Conservation (phyloP, 495 filamentous ascomycete genomes). For the Penicillium coprophilum region DNA sequence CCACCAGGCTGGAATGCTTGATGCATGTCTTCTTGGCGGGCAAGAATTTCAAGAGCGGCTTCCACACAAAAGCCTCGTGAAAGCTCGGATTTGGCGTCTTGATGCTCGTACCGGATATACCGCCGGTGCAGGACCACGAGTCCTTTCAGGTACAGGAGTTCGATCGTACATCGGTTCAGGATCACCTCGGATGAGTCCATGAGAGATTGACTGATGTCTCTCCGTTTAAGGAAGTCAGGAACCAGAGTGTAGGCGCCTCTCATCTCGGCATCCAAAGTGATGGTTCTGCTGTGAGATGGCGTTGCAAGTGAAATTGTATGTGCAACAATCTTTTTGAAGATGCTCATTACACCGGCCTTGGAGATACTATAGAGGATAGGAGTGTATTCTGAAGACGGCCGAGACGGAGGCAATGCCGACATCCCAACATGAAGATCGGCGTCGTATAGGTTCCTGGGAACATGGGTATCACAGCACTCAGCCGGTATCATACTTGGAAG, state of each 20-base stretch:
- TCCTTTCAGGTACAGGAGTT: conserved; percentile 34
- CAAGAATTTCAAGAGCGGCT: conserved; percentile 41
- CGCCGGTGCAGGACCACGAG: conserved; percentile 44
- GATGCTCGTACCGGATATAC: conserved; percentile 35
- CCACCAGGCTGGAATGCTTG: conserved; percentile 38
- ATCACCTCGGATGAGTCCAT: conserved; percentile 22
- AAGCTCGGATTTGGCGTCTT: conserved; percentile 25
- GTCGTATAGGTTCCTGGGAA: too few relatives aligned
- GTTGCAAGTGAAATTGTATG: conserved; percentile 27
- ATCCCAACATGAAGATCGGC: too few relatives aligned
- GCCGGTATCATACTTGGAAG: too few relatives aligned
- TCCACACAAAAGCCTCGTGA: conserved; percentile 45
- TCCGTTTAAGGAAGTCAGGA: conserved; percentile 11
- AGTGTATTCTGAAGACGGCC: too few relatives aligned
- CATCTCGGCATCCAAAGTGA: conserved; percentile 38
- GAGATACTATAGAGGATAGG: conserved; percentile 20
- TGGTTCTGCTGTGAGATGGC: conserved; percentile 33
- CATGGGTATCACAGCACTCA: too few relatives aligned
- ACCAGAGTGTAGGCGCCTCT: conserved; percentile 19
- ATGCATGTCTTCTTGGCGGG: conserved; percentile 35
- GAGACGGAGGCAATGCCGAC: too few relatives aligned
- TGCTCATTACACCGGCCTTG: conserved; percentile 42
- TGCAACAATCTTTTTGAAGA: conserved; percentile 39
- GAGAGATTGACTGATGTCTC: conserved; percentile 20
- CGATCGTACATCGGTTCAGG: conserved; percentile 20